Percentiles rank a stretch among this genome's conserved stretches.
phyloP scores from a whole-genome alignment of 352 stramenopile genomes.

The Globisporangium recalcitrans region DNA sequence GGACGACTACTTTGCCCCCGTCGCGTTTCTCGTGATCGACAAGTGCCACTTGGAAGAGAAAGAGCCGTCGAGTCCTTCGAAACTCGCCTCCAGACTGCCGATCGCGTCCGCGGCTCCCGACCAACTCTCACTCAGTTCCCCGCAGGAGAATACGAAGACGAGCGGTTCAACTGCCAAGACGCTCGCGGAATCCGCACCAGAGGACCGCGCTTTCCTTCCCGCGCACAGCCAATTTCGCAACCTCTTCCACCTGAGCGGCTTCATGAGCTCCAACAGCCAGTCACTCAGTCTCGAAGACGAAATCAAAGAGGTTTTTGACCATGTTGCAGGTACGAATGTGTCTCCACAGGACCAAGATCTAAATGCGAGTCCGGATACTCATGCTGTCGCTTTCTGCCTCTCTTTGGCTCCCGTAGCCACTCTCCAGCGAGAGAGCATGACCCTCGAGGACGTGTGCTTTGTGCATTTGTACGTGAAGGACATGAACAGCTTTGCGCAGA shows the following conservation, averaged over 20 bases:
- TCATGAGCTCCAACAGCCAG: constrained; percentile 38
- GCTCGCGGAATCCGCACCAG: constrained; percentile 16
- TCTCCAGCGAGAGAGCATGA: constrained; percentile 41
- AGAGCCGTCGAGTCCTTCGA: constrained; percentile 28
- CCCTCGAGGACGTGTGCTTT: constrained; percentile 90
- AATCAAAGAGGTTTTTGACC: constrained; percentile 49
- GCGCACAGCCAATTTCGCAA: constrained; percentile 45
- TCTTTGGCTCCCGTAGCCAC: too few relatives aligned
- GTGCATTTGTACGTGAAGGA: constrained; percentile 95
- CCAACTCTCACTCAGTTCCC: background rate
- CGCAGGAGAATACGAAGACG: background rate
- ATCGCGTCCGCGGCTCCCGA: background rate
- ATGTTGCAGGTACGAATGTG: too few relatives aligned
- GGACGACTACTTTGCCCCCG: constrained; percentile 89
- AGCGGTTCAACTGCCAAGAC: background rate
- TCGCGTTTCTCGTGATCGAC: constrained; percentile 91
- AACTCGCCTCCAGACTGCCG: constrained; percentile 37
- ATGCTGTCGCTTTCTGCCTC: too few relatives aligned
- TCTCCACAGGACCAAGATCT: too few relatives aligned
- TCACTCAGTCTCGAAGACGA: constrained; percentile 53
- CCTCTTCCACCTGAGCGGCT: constrained; percentile 57
- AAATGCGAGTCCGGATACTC: too few relatives aligned
- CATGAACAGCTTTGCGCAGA: constrained; percentile 90
- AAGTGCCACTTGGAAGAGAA: constrained; percentile 90
- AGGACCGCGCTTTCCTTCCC: constrained; percentile 22